Base-by-base conservation (phyloP, 805 yeast species). In the Pichia sporocuriosa region DNA sequence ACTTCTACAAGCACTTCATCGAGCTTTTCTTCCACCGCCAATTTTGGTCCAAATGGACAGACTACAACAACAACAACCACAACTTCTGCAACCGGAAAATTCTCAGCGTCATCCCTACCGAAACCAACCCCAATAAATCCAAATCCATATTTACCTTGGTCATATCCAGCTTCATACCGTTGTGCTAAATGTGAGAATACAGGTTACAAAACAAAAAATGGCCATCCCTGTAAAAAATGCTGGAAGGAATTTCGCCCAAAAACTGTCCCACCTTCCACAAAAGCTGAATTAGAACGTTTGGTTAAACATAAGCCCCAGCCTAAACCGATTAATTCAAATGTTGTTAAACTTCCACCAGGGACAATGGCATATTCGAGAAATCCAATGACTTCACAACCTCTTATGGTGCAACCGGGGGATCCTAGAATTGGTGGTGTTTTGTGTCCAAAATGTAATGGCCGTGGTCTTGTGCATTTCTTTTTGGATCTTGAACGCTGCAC, bases 151-250 rank as follows among this genome's bases (percentile, higher is more conserved):
- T 63, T 79, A 6, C 84, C 89, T 0, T 82, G 84, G 76, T 58
- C 59, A 37, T 86, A 83, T 51, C 94, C 95, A 0, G 22, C 38
- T 2, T 70, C 77, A 3, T 81, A 65, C 54, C 62, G 65, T 43
- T 86, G 96, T 55, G 60, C 65, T 8, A 81, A 80, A 53, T 86
- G 96, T 63, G 66, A 70, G 42, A 86, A 86, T 55, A 81, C 89
- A 0, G 95, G 95, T 2, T 69, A 67, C 55, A 70, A 73, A 53
- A 33, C 62, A 20, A 79, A 74, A 54, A 79, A 77, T 50, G 84
- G 82, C n/a, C 66, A 63, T 36, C 64, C 77, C 6, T 86, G 96
- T 56, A 73, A 75, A 50, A 70, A 70, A 32, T 86, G 96, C 59
- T 86, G 85, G 80, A 71, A 69, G 20, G 53, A 57, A 37, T 85